Percentiles rank a stretch among this genome's conserved stretches.
These are phyloP conservation scores for Aspergillus bridgeri DNA, from an alignment of 495 filamentous ascomycete genomes.

Conservation along the genomic window DNA sequence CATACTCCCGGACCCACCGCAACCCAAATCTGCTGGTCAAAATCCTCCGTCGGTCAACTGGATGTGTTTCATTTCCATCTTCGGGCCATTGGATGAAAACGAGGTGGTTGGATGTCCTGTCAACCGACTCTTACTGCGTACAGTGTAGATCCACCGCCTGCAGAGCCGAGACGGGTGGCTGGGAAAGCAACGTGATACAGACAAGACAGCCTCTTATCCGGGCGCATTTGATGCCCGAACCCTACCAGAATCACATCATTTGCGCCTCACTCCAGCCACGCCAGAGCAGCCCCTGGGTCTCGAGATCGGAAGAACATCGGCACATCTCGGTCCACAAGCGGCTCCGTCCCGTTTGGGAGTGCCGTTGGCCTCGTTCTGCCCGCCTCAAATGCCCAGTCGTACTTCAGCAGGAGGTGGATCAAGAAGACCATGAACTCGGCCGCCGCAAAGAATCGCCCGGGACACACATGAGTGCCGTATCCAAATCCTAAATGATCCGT, in stretches of 20 bases:
- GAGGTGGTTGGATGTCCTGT: neutral
- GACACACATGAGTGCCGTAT: no score
- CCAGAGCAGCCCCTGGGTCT: neutral
- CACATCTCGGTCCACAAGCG: neutral
- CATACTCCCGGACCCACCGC: neutral
- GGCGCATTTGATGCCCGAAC: neutral
- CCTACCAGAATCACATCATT: neutral
- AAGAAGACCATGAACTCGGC: no score
- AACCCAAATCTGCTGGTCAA: neutral
- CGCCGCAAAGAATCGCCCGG: no score
- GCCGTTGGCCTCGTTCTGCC: no score
- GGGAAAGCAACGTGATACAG: neutral
- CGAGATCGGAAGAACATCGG: neutral
- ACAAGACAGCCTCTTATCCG: neutral
- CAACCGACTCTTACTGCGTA: no score
- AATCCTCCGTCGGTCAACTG: neutral
- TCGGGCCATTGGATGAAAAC: neutral
- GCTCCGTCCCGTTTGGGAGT: no score
- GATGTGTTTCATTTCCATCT: neutral
- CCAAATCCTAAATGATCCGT: no score
- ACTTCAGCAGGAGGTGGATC: no score
- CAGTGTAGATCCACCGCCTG: neutral
- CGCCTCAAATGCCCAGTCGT: no score
- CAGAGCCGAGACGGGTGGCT: neutral
- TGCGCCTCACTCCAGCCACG: neutral